Evolutionary conservation across 345 rosid species (phyloP).

Genomic region (Rhodamnia argentea): DNA sequence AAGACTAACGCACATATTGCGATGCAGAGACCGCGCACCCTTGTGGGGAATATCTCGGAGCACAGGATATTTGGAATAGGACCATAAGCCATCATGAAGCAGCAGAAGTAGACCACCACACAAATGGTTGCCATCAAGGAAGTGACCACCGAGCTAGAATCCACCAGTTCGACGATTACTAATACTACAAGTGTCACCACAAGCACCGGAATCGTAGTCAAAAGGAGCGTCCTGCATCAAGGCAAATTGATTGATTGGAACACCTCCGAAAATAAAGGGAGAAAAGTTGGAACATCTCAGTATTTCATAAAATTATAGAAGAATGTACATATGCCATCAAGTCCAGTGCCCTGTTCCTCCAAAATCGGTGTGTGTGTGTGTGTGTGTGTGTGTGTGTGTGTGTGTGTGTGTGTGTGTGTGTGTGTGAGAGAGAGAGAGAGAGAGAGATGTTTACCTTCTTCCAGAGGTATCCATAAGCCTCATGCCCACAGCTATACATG

Average conservation of each 20-base stretch:
- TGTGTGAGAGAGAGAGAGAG: not conserved
- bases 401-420: too few species aligned
- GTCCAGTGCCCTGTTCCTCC: not conserved
- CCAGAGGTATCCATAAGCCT: constrained; percentile 82
- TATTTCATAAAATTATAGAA: not conserved
- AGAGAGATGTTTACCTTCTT: constrained; percentile 44
- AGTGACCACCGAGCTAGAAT: constrained; percentile 28
- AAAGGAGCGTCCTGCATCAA: constrained; percentile 54
- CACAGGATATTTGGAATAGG: constrained; percentile 92
- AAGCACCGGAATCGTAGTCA: constrained; percentile 69
- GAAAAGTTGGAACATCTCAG: not conserved
- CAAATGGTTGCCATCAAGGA: constrained; percentile 66
- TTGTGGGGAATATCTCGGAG: constrained; percentile 90
- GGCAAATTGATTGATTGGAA: not conserved
- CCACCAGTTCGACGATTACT: constrained; percentile 34
- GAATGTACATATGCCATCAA: not conserved
- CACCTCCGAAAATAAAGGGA: not conserved
- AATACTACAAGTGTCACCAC: constrained; percentile 46
- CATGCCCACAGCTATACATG: constrained; percentile 78
- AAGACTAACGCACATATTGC: constrained; percentile 70
- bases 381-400: too few species aligned
- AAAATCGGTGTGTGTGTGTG: not conserved
- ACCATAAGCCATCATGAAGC: constrained; percentile 70
- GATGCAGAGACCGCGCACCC: constrained; percentile 94
- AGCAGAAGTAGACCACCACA: constrained; percentile 77